Base-by-base conservation (phyloP, 169 alveolate genomes). In the Amoebophrya sp. region DNA sequence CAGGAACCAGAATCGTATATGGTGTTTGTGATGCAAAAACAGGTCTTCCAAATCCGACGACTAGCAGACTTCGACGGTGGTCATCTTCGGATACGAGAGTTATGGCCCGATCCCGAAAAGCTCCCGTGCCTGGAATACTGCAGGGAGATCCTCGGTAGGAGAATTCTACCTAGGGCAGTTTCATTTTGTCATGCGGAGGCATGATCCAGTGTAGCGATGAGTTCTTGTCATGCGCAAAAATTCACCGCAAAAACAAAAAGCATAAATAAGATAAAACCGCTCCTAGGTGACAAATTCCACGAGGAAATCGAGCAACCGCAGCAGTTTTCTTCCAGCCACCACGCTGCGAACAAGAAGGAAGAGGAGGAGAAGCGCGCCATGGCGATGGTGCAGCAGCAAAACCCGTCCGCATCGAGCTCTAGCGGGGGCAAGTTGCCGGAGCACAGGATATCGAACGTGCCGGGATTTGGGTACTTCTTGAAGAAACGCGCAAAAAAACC, bases 91-190 rank as follows among this genome's bases (percentile, higher is more conserved):
- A 66, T 66, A 66, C 83, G 83, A 25, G 83, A 66, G 32, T 25
- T 66, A 25, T 66, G 83, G 83, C 83, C 83, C 1, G 83, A 66
- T 25, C 83, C 83, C 29, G 83, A 66, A 18, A 66, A 66, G 83
- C 83, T 66, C 32, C 83, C 83, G 35, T 66, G 83, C 32, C 32
- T 66, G 35, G 83, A 66, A 25, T 66, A 66, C 83, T 66, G 83
- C 32, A 2, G 83, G 35, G 83, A 66, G 35, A 66, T 66, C 0
- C 35, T 66, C 1, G 83, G 83, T 66, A 66, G 32, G 1, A 1
- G n/a, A n/a, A n/a, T n/a, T n/a, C n/a, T n/a, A n/a, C n/a, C n/a
- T n/a, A n/a, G n/a, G n/a, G n/a, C n/a, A n/a, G n/a, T n/a, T n/a
- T n/a, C n/a, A n/a, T n/a, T n/a, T n/a, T n/a, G n/a, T n/a, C n/a